These are phyloP conservation scores for Allantophomopsis cytisporea DNA, from an alignment of 2,329 filamentous ascomycete species.

Conservation along the genomic window DNA sequence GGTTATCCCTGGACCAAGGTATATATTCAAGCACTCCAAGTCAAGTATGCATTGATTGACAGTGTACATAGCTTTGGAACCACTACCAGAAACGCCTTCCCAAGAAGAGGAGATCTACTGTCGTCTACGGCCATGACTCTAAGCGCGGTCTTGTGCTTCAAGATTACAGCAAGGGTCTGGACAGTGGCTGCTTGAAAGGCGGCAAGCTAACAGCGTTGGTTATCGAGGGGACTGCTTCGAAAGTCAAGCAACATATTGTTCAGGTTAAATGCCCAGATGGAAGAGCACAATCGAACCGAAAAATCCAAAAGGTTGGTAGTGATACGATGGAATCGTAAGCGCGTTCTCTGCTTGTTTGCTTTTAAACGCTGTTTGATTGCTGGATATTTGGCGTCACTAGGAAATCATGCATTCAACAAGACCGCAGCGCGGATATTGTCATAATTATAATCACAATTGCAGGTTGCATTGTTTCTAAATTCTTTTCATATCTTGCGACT, in stretches of 20 bases:
- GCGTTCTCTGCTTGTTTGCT: too few species aligned
- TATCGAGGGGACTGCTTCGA: conserved; percentile 40
- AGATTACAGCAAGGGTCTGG: conserved; percentile 70
- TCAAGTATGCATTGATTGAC: conserved; percentile 5
- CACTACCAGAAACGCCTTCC: conserved; percentile 26
- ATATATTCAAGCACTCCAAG: neutral
- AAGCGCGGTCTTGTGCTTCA: conserved; percentile 53
- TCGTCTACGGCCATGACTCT: conserved; percentile 83
- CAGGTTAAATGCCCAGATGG: conserved; percentile 16
- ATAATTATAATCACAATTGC: too few species aligned
- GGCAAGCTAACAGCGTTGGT: conserved; percentile 65
- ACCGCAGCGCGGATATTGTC: too few species aligned
- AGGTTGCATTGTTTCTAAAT: too few species aligned
- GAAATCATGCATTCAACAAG: too few species aligned
- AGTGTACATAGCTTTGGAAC: conserved; percentile 34
- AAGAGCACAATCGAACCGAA: neutral
- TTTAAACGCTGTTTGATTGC: too few species aligned
- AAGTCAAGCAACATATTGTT: conserved; percentile 13
- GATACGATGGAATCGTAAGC: too few species aligned
- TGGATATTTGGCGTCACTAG: too few species aligned
- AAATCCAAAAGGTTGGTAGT: too few species aligned
- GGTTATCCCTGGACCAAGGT: conserved; percentile 18
- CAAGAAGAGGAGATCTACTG: conserved; percentile 36
- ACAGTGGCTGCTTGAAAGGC: conserved; percentile 70
- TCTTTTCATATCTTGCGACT: too few species aligned